A percentile compares a stretch with the other conserved stretches of the same genome.
phyloP scores from a whole-genome alignment of 2,329 filamentous ascomycete species.

The Penicillium griseofulvum region DNA sequence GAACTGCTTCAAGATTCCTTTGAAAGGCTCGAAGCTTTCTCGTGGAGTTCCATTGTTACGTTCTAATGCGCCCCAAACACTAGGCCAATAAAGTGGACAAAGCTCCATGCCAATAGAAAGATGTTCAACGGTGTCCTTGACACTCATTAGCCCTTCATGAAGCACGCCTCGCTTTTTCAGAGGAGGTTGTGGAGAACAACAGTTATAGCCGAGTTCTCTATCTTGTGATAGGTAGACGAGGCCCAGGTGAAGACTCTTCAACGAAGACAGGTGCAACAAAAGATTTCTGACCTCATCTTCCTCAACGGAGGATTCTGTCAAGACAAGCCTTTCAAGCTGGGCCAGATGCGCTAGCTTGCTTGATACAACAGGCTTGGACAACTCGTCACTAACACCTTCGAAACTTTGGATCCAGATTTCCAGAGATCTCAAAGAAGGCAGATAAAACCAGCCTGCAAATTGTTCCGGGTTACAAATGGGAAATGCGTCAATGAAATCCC shows the following conservation, averaged over 20 bases:
- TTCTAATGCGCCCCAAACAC: background rate
- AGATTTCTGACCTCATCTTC: background rate
- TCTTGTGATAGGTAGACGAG: background rate
- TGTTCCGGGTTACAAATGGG: background rate
- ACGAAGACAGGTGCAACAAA: background rate
- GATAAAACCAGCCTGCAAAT: background rate
- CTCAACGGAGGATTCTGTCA: background rate
- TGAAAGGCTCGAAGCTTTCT: background rate
- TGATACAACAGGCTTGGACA: background rate
- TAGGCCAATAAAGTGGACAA: background rate
- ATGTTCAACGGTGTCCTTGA: background rate
- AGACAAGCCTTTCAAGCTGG: background rate
- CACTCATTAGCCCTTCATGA: background rate
- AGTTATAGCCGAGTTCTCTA: background rate
- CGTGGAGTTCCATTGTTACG: background rate
- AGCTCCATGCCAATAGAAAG: background rate
- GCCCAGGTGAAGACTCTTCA: background rate
- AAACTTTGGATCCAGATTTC: background rate
- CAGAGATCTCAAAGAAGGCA: background rate
- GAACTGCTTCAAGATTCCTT: background rate
- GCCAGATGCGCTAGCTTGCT: background rate
- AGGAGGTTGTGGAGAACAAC: background rate
- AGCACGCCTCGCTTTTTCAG: background rate
- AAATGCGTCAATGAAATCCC: background rate
- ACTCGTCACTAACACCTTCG: background rate